These are phyloP conservation scores for Paramyrothecium roridum DNA, from an alignment of 2,329 filamentous ascomycete genomes.

Conservation along the genomic window DNA sequence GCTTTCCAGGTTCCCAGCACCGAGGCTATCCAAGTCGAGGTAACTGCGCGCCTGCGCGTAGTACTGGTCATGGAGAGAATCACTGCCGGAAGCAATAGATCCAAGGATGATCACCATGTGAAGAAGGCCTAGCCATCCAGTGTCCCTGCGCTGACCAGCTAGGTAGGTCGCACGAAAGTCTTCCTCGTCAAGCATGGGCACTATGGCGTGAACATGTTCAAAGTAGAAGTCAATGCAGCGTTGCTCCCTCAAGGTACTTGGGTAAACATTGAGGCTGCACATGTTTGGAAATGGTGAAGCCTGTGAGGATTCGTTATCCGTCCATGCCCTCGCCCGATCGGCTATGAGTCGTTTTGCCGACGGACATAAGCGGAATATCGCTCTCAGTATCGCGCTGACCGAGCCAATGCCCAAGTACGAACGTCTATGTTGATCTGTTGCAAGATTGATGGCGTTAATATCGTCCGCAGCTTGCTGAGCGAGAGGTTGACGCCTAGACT, in stretches of 20 bases:
- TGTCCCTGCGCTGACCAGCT: constrained; percentile 44
- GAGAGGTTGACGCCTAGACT: constrained; percentile 17
- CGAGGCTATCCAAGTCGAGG: constrained; percentile 53
- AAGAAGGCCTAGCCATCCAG: constrained; percentile 56
- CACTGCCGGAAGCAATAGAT: constrained; percentile 55
- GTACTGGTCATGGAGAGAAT: constrained; percentile 53
- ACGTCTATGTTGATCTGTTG: constrained; percentile 51
- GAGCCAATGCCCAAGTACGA: constrained; percentile 65
- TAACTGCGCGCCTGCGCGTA: constrained; percentile 53
- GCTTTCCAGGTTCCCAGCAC: constrained; percentile 64
- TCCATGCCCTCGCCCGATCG: constrained; percentile 17
- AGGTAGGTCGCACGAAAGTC: constrained; percentile 58
- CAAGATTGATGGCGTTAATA: constrained; percentile 30
- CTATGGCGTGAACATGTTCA: constrained; percentile 56
- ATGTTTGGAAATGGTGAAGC: constrained; percentile 26
- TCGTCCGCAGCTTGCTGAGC: constrained; percentile 22
- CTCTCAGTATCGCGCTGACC: constrained; percentile 58
- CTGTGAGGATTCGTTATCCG: constrained; percentile 15
- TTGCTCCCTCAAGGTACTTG: constrained; percentile 23
- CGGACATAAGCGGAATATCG: constrained; percentile 41
- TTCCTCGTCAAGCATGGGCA: constrained; percentile 57
- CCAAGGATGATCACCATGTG: constrained; percentile 63
- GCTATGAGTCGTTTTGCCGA: constrained; percentile 22
- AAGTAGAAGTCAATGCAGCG: constrained; percentile 59
- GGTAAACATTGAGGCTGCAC: constrained; percentile 38